Base-by-base conservation (phyloP, 2,329 filamentous ascomycete genomes). In the Onygenales sp. region DNA sequence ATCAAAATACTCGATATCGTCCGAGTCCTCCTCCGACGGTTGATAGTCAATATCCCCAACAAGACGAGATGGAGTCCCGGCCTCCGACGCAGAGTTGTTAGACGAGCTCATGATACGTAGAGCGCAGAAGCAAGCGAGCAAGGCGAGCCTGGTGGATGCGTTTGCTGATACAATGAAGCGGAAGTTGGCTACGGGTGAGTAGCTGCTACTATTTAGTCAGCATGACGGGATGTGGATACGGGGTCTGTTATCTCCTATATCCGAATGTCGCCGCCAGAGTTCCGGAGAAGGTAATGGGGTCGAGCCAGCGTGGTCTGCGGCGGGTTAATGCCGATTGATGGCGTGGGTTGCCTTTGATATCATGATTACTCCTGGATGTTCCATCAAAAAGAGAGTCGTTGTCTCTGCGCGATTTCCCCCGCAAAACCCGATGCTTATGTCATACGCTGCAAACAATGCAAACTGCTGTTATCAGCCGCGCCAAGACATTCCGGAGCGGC, bases 31-130 rank as follows among this genome's bases (percentile, higher is more conserved):
- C 54, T 70, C 64, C 45, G 72, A 68, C 32, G 72, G 68, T 60
- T 76, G 68, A 65, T 73, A 76, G 57, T 78, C 75, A 71, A 77
- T 76, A 65, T 78, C 75, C 35, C 39, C 7, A 7, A 36, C 41
- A 7, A 41, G 38, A 14, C 38, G 10, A 14, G 10, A 11, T 41
- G 38, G 38, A 11, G 10, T 7, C 11, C 11, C 38, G 38, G 38
- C 10, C 38, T 31, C 31, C 11, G 38, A 41, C 14, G 14, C 38
- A 7, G 38, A 11, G 38, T 3, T 11, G 10, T 41, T 41, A 11
- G 38, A 14, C 14, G 11, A 41, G 11, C 14, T 41, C 14, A 14
- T 11, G 38, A 11, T 41, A 11, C 38, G 10, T 14, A 11, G 38
- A 27, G 21, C 5, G 21, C 21, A 27, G 21, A 27, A 27, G 21